Base-by-base conservation (phyloP, 352 stramenopile genomes). In the Stephanocyclus meneghinianus region DNA sequence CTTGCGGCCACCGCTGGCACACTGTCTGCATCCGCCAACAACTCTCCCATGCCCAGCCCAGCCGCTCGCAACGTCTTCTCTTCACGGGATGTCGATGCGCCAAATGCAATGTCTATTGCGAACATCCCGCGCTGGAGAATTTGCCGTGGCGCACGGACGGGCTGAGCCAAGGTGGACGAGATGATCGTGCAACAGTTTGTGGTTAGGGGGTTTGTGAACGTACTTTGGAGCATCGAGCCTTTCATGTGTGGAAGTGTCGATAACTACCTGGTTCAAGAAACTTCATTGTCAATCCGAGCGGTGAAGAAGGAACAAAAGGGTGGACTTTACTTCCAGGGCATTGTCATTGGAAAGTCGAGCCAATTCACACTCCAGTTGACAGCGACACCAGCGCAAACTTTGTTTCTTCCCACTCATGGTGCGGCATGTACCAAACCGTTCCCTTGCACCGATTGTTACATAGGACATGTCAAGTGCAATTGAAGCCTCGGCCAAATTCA, bases 171-270 rank as follows among this genome's bases (percentile, higher is more conserved):
- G 64, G 85, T 91, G 9, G 59, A 91, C 80, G n/a, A 18, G 5
- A 48, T 89, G 48, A 50, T 89, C 5, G 26, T 57, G 29, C 76
- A 88, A 51, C 85, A 89, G 66, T 57, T 86, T 1, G 42, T 66
- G 30, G 30, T 71, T n/a, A n/a, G n/a, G n/a, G n/a, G 13, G 40
- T 82, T 53, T 91, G 85, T 63, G 68, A 63, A 26, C 64, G 83
- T 44, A 73, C 81, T 29, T 51, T 71, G 37, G 67, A 81, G 53
- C 85, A 91, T 69, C 37, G 79, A 30, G 55, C 59, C 45, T 77
- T 72, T 69, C 61, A 78, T 9, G 67, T 85, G 21, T 90, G 84
- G 84, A 90, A 90, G 70, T 90, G 84, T 75, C 74, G 84, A 21
- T 90, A 71, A n/a, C 16, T 62, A 15, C 57, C 75, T 32, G 78